A percentile compares a stretch with the other conserved stretches of the same genome.
Conservation (phyloP, 208 protist species). For the Leishmania aethiopica region DNA sequence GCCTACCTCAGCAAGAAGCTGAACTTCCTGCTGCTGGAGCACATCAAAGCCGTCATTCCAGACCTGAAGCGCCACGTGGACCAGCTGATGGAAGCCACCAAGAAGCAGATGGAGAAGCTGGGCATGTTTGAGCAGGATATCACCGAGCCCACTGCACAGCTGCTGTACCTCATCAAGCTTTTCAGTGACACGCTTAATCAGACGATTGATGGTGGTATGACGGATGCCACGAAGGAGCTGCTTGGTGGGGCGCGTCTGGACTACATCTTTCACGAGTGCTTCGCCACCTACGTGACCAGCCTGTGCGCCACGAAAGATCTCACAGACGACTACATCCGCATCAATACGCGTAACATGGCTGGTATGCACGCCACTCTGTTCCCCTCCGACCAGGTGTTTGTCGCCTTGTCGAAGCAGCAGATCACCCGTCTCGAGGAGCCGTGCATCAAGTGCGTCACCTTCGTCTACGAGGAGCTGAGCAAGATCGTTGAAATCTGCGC, state of each 20-base stretch:
- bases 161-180: slow-evolving; percentile 86
- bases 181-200: slow-evolving; percentile 92
- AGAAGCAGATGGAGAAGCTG: slow-evolving; percentile 90
- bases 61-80: slow-evolving; percentile 93
- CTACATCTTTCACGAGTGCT: slow-evolving; percentile 97
- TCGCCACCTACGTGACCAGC: slow-evolving; percentile 84
- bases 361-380: slow-evolving; percentile 97
- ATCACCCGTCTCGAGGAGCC: slow-evolving; percentile 95
- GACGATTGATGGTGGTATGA: slow-evolving; percentile 94
- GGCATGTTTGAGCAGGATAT: slow-evolving; percentile 87
- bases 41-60: slow-evolving; percentile 96
- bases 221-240: slow-evolving; percentile 92
- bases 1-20: slow-evolving; percentile 91
- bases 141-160: slow-evolving; percentile 79
- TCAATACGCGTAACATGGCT: slow-evolving; percentile 95
- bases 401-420: slow-evolving; percentile 95
- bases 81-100: slow-evolving; percentile 81
- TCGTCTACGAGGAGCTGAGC: slow-evolving; percentile 96
- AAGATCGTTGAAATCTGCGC: slow-evolving; percentile 91
- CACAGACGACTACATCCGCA: slow-evolving; percentile 95
- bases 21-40: slow-evolving; percentile 94
- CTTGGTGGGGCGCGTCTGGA: slow-evolving; percentile 96
- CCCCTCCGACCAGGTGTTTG: slow-evolving; percentile 97
- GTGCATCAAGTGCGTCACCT: slow-evolving; percentile 94
- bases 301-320: slow-evolving; percentile 93